phyloP scores from a whole-genome alignment of 257 asterid species.

The Handroanthus guayacan region DNA sequence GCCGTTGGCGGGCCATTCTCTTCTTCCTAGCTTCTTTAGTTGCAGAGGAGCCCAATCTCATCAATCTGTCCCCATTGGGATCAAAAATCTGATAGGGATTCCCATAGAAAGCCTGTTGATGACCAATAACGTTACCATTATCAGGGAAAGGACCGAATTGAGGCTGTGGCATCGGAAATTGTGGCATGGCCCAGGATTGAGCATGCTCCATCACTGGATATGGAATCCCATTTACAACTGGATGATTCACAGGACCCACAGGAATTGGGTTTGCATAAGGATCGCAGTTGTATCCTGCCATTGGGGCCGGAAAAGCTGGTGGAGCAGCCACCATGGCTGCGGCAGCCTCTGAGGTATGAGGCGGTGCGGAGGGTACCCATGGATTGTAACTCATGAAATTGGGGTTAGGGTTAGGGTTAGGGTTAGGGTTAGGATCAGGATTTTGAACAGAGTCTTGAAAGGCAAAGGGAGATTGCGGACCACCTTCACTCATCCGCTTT shows the following conservation, averaged over 20 bases:
- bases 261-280: slow-evolving; percentile 41
- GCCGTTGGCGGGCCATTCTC: slow-evolving; percentile 88
- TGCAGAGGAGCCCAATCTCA: slow-evolving; percentile 67
- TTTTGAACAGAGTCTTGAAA: slow-evolving; percentile 38
- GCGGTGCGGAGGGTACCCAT: slow-evolving; percentile 45
- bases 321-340: slow-evolving; percentile 8
- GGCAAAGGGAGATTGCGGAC: slow-evolving; percentile 29
- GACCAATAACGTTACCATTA: slow-evolving; percentile 29
- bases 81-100: slow-evolving; percentile 55
- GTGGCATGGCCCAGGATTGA: slow-evolving; percentile 54
- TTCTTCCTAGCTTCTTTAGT: slow-evolving; percentile 95
- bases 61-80: slow-evolving; percentile 55
- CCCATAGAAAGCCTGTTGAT: slow-evolving; percentile 45
- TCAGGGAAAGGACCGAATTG: slow-evolving; percentile 53
- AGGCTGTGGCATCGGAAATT: slow-evolving; percentile 41
- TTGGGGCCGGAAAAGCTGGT: slow-evolving; percentile 23
- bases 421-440: slow-evolving; percentile 35
- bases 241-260: slow-evolving; percentile 38
- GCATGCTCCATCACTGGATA: slow-evolving; percentile 53
- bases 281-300: slow-evolving; percentile 41
- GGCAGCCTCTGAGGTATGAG: slow-evolving; percentile 14
- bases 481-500: slow-evolving; percentile 43
- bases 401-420: slow-evolving; percentile 39
- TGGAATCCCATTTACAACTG: slow-evolving; percentile 49
- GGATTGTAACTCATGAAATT: slow-evolving; percentile 43